A percentile compares a stretch with the other conserved stretches of the same genome.
Evolutionary conservation across 257 asterid species (phyloP).

Genomic region (Solanum rostratum): DNA sequence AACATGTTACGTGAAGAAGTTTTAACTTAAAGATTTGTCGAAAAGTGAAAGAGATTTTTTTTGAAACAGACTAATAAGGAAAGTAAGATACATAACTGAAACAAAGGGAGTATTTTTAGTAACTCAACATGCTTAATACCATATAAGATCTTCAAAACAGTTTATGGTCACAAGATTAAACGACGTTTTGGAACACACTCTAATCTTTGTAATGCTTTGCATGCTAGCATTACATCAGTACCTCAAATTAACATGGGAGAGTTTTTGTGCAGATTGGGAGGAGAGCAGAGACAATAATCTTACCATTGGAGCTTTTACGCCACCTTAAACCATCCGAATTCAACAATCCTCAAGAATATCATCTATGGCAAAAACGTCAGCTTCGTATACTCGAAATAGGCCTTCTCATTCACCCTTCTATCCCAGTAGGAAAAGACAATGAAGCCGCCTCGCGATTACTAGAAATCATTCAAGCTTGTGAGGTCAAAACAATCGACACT

Average conservation of each 20-base stretch:
- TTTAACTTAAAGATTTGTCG: background rate
- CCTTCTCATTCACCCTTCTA: constrained; percentile 45
- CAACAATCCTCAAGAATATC: constrained; percentile 48
- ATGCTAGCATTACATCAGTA: background rate
- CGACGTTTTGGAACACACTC: no score
- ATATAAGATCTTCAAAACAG: background rate
- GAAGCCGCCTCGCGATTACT: constrained; percentile 19
- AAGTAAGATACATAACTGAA: background rate
- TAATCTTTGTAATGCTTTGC: background rate
- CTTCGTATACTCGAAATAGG: constrained; percentile 54
- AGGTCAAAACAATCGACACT: constrained; percentile 39
- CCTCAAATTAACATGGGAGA: background rate
- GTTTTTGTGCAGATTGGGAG: constrained; percentile 44
- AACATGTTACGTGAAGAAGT: background rate
- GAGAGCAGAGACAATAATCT: constrained; percentile 68
- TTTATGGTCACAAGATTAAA: background rate
- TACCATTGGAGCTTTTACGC: constrained; percentile 63
- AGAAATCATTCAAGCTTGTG: constrained; percentile 29
- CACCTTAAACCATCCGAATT: constrained; percentile 68
- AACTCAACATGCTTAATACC: fast-evolving
- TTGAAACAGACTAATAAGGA: no score
- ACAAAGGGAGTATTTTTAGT: background rate
- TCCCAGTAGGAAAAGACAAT: constrained; percentile 44
- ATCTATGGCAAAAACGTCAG: constrained; percentile 64
- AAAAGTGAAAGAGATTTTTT: no score